Conservation (phyloP, 2,329 filamentous ascomycete species). For the Arthrinium phaeospermum region DNA sequence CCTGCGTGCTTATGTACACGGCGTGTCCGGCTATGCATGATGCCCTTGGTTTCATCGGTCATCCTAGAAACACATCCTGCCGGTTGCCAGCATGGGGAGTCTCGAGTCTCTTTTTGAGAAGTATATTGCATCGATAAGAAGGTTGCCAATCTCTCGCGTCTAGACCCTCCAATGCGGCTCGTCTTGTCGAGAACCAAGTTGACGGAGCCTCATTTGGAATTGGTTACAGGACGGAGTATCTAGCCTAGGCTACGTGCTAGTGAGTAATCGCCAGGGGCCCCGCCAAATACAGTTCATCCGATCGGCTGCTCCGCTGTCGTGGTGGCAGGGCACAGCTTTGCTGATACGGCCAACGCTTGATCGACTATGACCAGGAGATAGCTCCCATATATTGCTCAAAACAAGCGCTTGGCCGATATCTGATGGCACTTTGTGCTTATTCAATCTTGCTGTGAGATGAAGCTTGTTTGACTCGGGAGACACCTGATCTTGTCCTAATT, state of each 20-base stretch:
- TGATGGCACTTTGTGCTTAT: neutral
- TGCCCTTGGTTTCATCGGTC: neutral
- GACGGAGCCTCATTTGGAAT: conserved; percentile 13
- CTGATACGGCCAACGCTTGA: neutral
- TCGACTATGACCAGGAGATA: neutral
- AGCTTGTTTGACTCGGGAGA: conserved; percentile 1
- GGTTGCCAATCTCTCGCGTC: neutral
- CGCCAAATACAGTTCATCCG: conserved; percentile 15
- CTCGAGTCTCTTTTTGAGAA: neutral
- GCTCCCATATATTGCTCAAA: neutral
- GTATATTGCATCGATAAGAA: neutral
- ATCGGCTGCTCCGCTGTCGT: neutral
- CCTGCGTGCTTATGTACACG: neutral
- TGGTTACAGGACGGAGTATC: neutral
- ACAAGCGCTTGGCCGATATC: neutral
- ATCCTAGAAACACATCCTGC: neutral
- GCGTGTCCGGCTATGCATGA: conserved; percentile 6
- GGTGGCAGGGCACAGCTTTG: neutral
- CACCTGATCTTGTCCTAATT: neutral
- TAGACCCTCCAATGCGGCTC: neutral
- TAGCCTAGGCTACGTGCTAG: neutral
- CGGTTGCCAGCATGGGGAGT: neutral
- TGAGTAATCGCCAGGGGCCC: neutral
- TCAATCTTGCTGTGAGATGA: neutral
- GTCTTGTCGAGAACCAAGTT: neutral